A percentile compares a stretch with the other conserved stretches of the same genome.
Conservation (phyloP, 1,284 basidiomycete species). For the Phenoliferia sp. region DNA sequence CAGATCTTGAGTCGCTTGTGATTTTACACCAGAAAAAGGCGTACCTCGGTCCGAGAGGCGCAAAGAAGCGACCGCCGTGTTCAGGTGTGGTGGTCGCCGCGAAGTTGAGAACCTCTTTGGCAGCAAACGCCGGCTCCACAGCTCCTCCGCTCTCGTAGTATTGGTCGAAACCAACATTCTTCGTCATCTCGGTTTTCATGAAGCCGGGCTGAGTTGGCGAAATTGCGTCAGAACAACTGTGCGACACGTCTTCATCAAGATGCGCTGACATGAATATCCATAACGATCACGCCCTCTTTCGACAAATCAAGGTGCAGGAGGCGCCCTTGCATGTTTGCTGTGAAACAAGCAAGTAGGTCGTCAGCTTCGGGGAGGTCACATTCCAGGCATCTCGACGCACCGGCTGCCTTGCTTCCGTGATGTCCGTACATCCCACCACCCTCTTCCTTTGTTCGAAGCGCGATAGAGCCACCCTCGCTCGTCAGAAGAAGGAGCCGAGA, state of each 20-base stretch:
- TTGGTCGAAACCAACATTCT: constrained; percentile 48
- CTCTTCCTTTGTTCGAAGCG: constrained; percentile 47
- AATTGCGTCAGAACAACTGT: no score
- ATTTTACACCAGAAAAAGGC: not conserved
- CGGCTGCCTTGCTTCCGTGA: constrained; percentile 49
- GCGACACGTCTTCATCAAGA: no score
- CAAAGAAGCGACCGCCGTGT: constrained; percentile 50
- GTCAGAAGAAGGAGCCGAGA: constrained; percentile 49
- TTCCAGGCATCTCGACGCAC: no score
- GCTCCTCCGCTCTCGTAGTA: constrained; percentile 50
- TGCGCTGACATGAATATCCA: constrained; percentile 51
- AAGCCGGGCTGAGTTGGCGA: constrained; percentile 39
- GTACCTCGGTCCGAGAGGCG: constrained; percentile 48
- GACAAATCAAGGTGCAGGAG: constrained; percentile 48
- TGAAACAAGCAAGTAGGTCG: no score
- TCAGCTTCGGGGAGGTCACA: no score
- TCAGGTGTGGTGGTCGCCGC: constrained; percentile 42
- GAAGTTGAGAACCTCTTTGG: constrained; percentile 46
- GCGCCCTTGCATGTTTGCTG: constrained; percentile 50
- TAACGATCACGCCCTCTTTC: constrained; percentile 45
- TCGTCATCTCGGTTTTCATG: constrained; percentile 44
- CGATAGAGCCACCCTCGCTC: constrained; percentile 50
- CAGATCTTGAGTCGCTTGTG: not conserved
- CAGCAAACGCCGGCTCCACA: constrained; percentile 48
- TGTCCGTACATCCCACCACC: constrained; percentile 52